Conservation (phyloP, 106 monocot species). For the Agapanthus africanus region DNA sequence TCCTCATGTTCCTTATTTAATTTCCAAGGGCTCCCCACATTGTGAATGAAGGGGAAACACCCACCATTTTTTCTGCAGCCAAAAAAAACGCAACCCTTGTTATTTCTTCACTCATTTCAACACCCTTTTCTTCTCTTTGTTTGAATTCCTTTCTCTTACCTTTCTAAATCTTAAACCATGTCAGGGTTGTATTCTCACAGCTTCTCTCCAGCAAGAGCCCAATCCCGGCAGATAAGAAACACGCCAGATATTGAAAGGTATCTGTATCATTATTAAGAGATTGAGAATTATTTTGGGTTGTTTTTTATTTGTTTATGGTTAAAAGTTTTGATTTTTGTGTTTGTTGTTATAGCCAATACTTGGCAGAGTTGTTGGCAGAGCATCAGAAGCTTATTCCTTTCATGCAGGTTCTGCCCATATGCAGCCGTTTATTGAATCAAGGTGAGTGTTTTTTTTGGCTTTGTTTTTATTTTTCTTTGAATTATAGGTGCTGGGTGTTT, state of each 20-base stretch:
- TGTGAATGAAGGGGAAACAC: constrained; percentile 1
- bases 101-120: neutral
- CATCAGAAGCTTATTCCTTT: constrained; percentile 96
- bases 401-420: constrained; percentile 92
- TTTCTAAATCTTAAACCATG: constrained; percentile 30
- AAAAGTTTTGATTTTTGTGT: too few relatives aligned
- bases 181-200: constrained; percentile 68
- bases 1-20: neutral
- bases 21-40: constrained; percentile 8
- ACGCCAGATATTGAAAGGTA: constrained; percentile 79
- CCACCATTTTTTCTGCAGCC: neutral
- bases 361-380: constrained; percentile 86
- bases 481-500: too few relatives aligned
- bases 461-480: too few relatives aligned
- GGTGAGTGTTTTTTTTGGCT: constrained; percentile 41
- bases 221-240: constrained; percentile 29
- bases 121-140: neutral
- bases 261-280: neutral
- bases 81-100: too few relatives aligned
- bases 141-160: constrained; percentile 1
- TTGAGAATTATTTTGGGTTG: neutral
- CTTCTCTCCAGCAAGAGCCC: constrained; percentile 79
- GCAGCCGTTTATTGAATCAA: constrained; percentile 78
- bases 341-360: constrained; percentile 67
- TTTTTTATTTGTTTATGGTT: constrained; percentile 10